A percentile compares a stretch with the other conserved stretches of the same genome.
phyloP scores from a whole-genome alignment of 192 early-diverging fungal species.

The Obelidium mucronatum region DNA sequence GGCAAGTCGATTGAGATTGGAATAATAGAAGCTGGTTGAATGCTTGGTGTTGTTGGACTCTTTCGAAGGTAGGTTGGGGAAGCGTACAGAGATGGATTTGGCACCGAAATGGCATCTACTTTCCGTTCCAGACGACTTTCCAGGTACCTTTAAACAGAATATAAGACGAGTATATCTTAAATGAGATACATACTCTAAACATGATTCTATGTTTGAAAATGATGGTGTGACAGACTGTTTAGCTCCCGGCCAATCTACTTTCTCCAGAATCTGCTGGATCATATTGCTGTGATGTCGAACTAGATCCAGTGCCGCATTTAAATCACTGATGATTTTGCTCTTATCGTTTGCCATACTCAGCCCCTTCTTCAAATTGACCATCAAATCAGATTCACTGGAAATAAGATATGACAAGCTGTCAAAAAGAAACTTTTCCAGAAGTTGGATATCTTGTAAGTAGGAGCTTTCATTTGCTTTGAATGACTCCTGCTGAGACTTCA shows the following conservation, averaged over 20 bases:
- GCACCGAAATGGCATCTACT: background rate
- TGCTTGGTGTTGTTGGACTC: background rate
- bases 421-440: background rate
- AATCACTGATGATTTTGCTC: background rate
- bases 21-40: no score
- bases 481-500: background rate
- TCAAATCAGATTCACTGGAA: background rate
- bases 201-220: background rate
- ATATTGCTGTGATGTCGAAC: background rate
- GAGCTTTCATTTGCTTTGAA: background rate
- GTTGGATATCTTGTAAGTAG: background rate
- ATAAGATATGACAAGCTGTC: background rate
- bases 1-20: background rate
- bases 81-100: background rate
- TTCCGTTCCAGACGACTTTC: no score
- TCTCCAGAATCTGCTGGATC: slow-evolving; percentile 1
- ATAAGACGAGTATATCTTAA: no score
- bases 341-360: background rate
- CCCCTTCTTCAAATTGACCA: background rate
- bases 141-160: no score
- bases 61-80: background rate
- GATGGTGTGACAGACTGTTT: background rate
- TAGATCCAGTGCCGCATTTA: background rate
- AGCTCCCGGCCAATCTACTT: background rate
- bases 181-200: slow-evolving; percentile 2